These are phyloP conservation scores for Phytophthora quininea DNA, from an alignment of 352 stramenopile species.

Conservation along the genomic window DNA sequence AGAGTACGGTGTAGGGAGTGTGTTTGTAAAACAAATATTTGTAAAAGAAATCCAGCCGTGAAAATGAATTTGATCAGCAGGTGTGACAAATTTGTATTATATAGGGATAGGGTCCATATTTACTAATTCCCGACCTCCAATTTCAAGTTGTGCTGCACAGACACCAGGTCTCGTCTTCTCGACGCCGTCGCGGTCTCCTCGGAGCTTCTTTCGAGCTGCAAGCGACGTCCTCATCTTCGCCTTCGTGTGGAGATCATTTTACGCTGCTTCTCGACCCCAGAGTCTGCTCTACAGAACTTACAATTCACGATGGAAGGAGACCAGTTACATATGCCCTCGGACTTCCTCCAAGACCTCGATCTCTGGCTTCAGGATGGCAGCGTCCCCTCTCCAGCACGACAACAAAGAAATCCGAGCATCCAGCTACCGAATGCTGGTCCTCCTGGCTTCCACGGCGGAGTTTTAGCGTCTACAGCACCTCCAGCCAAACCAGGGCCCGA, in stretches of 20 bases:
- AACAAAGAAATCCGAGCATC: neutral
- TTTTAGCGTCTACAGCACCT: constrained; percentile 22
- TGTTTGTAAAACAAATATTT: too few relatives aligned
- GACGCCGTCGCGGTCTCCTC: too few relatives aligned
- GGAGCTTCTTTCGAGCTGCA: too few relatives aligned
- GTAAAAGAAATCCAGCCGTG: too few relatives aligned
- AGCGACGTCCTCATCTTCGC: constrained; percentile 1
- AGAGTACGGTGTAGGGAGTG: too few relatives aligned
- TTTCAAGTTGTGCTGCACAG: too few relatives aligned
- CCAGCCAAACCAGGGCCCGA: constrained; percentile 1
- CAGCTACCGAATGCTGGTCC: neutral
- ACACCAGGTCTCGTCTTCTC: too few relatives aligned
- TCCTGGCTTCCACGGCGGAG: constrained; percentile 6
- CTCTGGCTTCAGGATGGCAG: constrained; percentile 27
- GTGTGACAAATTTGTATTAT: too few relatives aligned
- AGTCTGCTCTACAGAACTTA: too few relatives aligned
- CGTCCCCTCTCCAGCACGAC: neutral
- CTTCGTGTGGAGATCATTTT: constrained; percentile 6
- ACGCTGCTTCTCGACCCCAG: neutral
- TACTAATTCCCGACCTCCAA: too few relatives aligned
- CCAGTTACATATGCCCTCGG: constrained; percentile 13
- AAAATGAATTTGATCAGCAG: too few relatives aligned
- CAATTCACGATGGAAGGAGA: constrained; percentile 27
- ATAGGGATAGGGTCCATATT: too few relatives aligned
- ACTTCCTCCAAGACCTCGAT: constrained; percentile 42